Percentiles rank a stretch among this genome's conserved stretches.
Conservation (phyloP, 257 asterid genomes). For the Fraxinus cuspidata region DNA sequence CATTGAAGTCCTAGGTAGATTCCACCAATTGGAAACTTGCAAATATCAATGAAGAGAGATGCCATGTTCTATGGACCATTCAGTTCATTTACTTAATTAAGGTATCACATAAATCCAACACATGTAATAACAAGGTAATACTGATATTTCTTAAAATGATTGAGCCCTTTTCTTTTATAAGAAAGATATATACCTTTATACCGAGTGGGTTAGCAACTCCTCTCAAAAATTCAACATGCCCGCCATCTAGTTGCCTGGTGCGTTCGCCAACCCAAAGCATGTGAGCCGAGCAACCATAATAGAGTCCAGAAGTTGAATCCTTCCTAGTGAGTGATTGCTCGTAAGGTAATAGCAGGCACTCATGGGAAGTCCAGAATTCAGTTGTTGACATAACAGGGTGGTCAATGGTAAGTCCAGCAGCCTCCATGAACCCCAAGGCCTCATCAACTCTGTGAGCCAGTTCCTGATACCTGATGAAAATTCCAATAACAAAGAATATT, state of each 20-base stretch:
- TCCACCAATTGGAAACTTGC: neutral
- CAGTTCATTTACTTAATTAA: neutral
- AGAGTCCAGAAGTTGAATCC: neutral
- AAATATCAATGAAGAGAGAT: too few species aligned
- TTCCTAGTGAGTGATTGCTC: neutral
- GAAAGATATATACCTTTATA: conserved; percentile 7
- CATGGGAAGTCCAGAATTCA: conserved; percentile 6
- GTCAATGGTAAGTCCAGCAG: neutral
- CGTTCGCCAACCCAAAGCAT: neutral
- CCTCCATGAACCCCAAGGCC: conserved; percentile 2
- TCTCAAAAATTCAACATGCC: conserved; percentile 3
- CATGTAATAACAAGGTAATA: neutral
- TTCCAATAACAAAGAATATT: conserved; percentile 10
- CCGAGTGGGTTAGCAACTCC: conserved; percentile 2
- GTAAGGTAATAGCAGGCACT: neutral
- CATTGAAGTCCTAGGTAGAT: neutral
- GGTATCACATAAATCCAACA: neutral
- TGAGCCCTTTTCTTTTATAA: neutral
- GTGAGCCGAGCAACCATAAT: neutral
- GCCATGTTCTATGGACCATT: neutral
- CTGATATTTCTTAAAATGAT: neutral
- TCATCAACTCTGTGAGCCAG: conserved; percentile 7
- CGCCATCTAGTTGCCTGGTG: conserved; percentile 3
- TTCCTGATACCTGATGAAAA: conserved; percentile 16
- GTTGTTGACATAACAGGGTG: conserved; percentile 1